Evolutionary conservation across 768 basidiomycete species (phyloP), one percentile per base, ranked within the genome.

Genomic region (Pulveroboletus sp.): DNA sequence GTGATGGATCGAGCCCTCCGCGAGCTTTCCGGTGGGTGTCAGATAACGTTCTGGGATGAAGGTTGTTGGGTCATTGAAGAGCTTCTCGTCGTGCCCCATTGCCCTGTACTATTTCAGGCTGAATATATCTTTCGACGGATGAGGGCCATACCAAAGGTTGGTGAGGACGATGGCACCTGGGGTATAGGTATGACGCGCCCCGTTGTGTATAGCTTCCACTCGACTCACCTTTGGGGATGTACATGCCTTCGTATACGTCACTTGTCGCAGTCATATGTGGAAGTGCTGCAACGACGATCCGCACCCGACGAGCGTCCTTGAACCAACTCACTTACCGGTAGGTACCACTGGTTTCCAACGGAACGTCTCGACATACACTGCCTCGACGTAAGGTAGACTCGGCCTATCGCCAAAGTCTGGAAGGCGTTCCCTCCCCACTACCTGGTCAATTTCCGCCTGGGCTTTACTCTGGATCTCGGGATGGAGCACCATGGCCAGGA

Each of bases 31-130:
- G 0, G 44, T 13, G 1, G 54, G 2, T 7, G 53, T 55, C 12
- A 85, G 58, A 66, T 78, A 80, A 32, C 83, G 72, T 51, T 82
- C 78, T 6, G 84, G 82, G 22, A 73, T 70, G 65, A 83, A 83
- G 7, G 57, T 55, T 48, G 72, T 72, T 5, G 83, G 75, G 29
- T 82, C 72, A 7, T 75, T 73, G 63, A 81, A 85, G 35, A 70
- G 65, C 3, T 55, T 61, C 45, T 74, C 72, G 57, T 84, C 77
- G 47, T 79, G 81, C 16, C 74, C 68, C 30, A 76, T 74, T 6
- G 68, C 72, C 73, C 75, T 78, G 29, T 9, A 3, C 23, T 6
- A 20, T 20, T 3, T 65, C 34, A 56, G 32, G 27, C 16, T 14
- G 24, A 39, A 23, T 22, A 10, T 16, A 12, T 19, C 11, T 2